Evolutionary conservation across 768 basidiomycete genomes (phyloP), one percentile per base, ranked within the genome.

Genomic region (Suillus americanus): DNA sequence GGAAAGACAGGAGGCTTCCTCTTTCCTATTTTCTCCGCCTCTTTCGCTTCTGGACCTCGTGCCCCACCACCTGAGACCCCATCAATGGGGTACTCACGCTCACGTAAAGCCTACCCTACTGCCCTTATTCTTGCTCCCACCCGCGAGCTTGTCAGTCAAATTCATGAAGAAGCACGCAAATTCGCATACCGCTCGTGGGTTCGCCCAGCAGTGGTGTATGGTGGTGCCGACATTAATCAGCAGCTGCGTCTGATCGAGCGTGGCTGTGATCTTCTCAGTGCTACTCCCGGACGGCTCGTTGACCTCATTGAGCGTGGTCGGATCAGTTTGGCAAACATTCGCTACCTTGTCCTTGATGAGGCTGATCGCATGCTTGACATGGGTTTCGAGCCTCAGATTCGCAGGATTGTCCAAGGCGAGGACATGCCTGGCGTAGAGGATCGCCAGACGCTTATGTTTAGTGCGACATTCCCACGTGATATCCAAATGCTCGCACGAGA

Each of bases 301-400:
- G 97, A 99, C 80, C 85, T 99, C 66, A 97, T 99, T 70, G 97
- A 99, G 81, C 92, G 97, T 71, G 97, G 97, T 14, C 88, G 93
- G 65, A 98, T 99, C 83, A 94, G 92, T 74, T 86, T 99, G 66
- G 88, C 94, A 69, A 98, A 98, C 80, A 90, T 99, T 82, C 91
- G 94, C 72, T 99, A 97, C 79, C 90, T 99, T 64, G 97, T 99
- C 33, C 90, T 99, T 62, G 97, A 99, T 72, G 97, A 99, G 81
- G 97, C 97, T 66, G 97, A 99, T 83, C 92, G 97, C 73, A 99
- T 99, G 97, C 86, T 99, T 74, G 97, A 99, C 83, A 99, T 99
- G 97, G 97, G 97, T 90, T 99, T 99, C 84, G 97, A 99, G 79
- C 97, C 97, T 63, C 97, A 99, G 80, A 99, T 99, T 73, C 87